phyloP scores from a whole-genome alignment of 371 early-diverging fungal species.

The Batkoa obscura region DNA sequence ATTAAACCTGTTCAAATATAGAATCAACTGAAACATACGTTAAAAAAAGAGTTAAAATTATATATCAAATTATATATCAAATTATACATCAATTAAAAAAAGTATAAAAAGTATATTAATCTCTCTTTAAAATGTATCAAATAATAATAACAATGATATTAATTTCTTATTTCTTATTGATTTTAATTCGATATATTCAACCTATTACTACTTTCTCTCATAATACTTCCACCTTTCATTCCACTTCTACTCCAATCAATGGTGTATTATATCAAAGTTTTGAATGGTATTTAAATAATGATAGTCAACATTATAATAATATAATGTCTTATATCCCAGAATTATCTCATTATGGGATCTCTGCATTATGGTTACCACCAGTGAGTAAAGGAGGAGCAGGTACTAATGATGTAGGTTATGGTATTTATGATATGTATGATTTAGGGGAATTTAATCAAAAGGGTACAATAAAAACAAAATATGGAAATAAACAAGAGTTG shows the following conservation, averaged over 20 bases:
- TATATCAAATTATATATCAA: no score
- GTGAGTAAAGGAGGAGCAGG: conserved; percentile 10
- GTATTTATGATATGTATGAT: conserved; percentile 19
- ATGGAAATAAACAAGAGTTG: conserved; percentile 17
- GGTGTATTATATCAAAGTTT: neutral
- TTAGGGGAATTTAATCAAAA: conserved; percentile 22
- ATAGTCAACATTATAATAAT: neutral
- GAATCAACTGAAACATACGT: no score
- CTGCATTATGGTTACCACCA: conserved; percentile 13
- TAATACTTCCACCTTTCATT: no score
- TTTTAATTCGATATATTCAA: no score
- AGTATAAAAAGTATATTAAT: no score
- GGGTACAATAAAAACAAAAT: conserved; percentile 16
- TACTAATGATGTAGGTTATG: conserved; percentile 16
- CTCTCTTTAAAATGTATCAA: no score
- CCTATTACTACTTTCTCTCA: no score
- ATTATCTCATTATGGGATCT: conserved; percentile 1
- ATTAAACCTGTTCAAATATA: no score
- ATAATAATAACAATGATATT: no score
- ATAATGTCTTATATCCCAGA: neutral
- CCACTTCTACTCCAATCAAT: neutral
- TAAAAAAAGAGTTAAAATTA: no score
- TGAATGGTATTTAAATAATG: neutral
- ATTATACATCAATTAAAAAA: no score
- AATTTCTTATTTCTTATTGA: no score